A percentile compares a stretch with the other conserved stretches of the same genome.
These are phyloP conservation scores for Eremothecium sinecaudum DNA, from an alignment of 1,139 yeast species.

Conservation along the genomic window DNA sequence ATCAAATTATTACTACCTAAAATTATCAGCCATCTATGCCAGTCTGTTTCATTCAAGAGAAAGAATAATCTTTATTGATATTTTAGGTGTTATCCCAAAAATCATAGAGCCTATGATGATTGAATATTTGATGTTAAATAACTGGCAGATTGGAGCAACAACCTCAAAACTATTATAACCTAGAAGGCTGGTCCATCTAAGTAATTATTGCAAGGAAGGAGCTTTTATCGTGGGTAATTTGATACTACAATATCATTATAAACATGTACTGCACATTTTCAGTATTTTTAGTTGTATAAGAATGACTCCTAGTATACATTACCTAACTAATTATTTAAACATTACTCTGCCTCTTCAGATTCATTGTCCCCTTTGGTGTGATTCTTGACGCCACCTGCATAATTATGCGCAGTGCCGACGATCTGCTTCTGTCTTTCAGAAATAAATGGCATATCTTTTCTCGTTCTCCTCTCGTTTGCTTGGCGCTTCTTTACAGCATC, in stretches of 20 bases:
- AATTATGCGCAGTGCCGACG: constrained; percentile 65
- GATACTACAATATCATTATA: too few species aligned
- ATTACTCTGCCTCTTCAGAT: not conserved
- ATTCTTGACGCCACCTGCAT: constrained; percentile 17
- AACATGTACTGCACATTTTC: too few species aligned
- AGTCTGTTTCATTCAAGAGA: too few species aligned
- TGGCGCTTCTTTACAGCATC: constrained; percentile 70
- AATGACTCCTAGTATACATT: not conserved
- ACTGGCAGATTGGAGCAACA: not conserved
- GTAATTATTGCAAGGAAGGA: not conserved
- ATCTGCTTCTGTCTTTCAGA: constrained; percentile 81
- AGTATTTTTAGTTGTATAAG: too few species aligned
- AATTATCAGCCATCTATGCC: too few species aligned
- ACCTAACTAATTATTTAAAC: not conserved
- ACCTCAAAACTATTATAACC: not conserved
- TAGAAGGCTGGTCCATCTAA: constrained; percentile 1
- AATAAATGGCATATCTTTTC: constrained; percentile 51
- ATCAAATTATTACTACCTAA: too few species aligned
- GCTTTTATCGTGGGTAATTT: too few species aligned
- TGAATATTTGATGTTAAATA: not conserved
- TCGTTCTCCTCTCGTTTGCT: constrained; percentile 69
- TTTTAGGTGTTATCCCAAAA: too few species aligned
- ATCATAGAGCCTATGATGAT: too few species aligned
- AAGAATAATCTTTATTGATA: too few species aligned
- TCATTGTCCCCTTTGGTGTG: not conserved